Conservation (phyloP, 1,284 basidiomycete species). For the Melampsora larici-populina region DNA sequence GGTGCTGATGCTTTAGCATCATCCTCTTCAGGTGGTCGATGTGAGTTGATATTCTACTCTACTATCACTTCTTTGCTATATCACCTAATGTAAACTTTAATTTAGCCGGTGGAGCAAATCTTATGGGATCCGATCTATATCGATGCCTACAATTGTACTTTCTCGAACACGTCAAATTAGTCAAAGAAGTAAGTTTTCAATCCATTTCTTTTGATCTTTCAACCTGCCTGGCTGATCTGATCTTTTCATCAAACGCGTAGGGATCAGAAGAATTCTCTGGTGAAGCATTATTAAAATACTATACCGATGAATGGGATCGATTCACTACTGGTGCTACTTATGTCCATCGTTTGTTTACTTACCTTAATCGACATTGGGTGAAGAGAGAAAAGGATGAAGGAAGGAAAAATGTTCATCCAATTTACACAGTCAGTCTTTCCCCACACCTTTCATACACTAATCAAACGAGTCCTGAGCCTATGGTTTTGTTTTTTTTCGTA, state of each 20-base stretch:
- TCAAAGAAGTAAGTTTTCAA: slow-evolving; percentile 62
- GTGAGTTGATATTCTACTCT: slow-evolving; percentile 45
- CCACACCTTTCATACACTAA: background rate
- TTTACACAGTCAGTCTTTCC: slow-evolving; percentile 80
- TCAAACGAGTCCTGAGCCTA: background rate
- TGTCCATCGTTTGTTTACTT: slow-evolving; percentile 57
- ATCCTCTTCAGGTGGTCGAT: slow-evolving; percentile 45
- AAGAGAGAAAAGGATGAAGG: slow-evolving; percentile 98
- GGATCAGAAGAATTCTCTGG: slow-evolving; percentile 76
- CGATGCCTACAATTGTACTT: slow-evolving; percentile 83
- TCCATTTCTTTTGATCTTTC: slow-evolving; percentile 27
- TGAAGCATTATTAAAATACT: slow-evolving; percentile 82
- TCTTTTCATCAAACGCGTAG: slow-evolving; percentile 55
- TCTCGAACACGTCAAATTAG: slow-evolving; percentile 67
- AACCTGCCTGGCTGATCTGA: slow-evolving; percentile 26
- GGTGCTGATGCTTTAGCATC: slow-evolving; percentile 56
- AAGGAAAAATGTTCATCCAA: slow-evolving; percentile 86
- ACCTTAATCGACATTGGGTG: slow-evolving; percentile 83
- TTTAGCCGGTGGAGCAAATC: slow-evolving; percentile 73
- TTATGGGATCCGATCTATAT: slow-evolving; percentile 93
- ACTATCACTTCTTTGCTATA: slow-evolving; percentile 39
- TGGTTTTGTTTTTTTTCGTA: too few relatives aligned
- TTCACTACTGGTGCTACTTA: slow-evolving; percentile 96
- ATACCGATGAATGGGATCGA: slow-evolving; percentile 88
- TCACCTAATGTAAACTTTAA: background rate